Conservation (phyloP, 2,329 filamentous ascomycete species). For the Lasiodiplodia citricola region DNA sequence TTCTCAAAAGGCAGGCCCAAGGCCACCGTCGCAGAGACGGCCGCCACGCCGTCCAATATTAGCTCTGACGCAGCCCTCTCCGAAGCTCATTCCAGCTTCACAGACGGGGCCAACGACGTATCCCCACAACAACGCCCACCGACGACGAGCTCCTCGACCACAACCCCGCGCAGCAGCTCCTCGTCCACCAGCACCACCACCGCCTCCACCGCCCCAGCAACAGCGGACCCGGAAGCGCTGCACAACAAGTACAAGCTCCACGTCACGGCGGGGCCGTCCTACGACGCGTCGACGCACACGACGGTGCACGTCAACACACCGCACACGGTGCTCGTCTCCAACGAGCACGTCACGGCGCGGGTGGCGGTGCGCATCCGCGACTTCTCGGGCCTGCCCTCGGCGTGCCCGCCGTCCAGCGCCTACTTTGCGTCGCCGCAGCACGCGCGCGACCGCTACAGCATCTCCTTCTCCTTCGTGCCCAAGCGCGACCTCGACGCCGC, state of each 20-base stretch:
- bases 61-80: not conserved
- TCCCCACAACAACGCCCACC: not conserved
- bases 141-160: not conserved
- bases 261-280: slow-evolving; percentile 44
- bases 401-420: slow-evolving; percentile 34
- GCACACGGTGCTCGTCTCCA: slow-evolving; percentile 35
- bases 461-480: slow-evolving; percentile 45
- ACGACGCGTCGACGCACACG: slow-evolving; percentile 38
- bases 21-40: not conserved
- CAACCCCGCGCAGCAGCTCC: not conserved
- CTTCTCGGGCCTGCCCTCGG: slow-evolving; percentile 36
- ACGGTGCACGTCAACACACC: slow-evolving; percentile 41
- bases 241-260: slow-evolving; percentile 42
- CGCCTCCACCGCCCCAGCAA: not conserved
- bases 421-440: slow-evolving; percentile 43
- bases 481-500: slow-evolving; percentile 38
- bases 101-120: not conserved
- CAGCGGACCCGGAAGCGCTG: not conserved
- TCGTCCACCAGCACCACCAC: not conserved
- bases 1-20: slow-evolving; percentile 2
- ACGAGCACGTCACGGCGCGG: slow-evolving; percentile 38
- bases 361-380: slow-evolving; percentile 43
- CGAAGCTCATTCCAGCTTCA: slow-evolving; percentile 18
- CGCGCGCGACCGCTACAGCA: slow-evolving; percentile 42
- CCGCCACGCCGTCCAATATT: slow-evolving; percentile 7